Evolutionary conservation across 2,329 filamentous ascomycete genomes (phyloP), one percentile per base, ranked within the genome.

Genomic region (Fusarium avenaceum): DNA sequence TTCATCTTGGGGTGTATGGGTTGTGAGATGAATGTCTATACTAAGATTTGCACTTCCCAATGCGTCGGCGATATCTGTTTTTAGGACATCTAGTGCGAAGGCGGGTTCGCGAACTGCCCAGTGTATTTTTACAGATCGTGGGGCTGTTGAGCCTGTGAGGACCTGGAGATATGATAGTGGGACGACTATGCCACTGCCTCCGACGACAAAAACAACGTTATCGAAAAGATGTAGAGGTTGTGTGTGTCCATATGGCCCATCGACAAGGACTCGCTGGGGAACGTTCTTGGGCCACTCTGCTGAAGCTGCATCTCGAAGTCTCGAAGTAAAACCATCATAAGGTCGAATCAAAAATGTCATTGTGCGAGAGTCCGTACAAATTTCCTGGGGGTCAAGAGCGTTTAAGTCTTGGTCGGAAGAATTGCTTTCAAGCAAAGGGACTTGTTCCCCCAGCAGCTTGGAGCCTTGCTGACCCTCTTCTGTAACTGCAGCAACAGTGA

Each of bases 301-400:
- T 2, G 72, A 70, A 1, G 79, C 79, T 6, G 72, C 53, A 6
- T 79, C 69, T 30, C 76, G 69, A 0, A 84, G 76, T 3, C 81
- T 74, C 1, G 71, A 68, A 0, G 81, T 84, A 69, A 83, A 84
- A 44, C 81, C 76, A 43, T 82, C 78, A 61, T 84, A 84, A 1
- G 82, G 82, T 0, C 82, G 74, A 43, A 84, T 80, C n/a, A 84
- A 72, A 40, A 84, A 84, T 0, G 77, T 77, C 76, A 83, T 80
- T 1, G 53, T 60, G 10, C 50, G 50, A 20, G 55, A 5, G 3
- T 68, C 51, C 0, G 55, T 32, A 3, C 57, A 53, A 20, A 62
- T 30, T 2, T 49, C 44, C 2, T 58, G 39, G 1, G 35, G 32
- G 4, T 63, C 50, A 0, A 49, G 53, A 0, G 35, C 2, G 4